phyloP scores from a whole-genome alignment of 371 early-diverging fungal genomes.

The Mortierella sp. region DNA sequence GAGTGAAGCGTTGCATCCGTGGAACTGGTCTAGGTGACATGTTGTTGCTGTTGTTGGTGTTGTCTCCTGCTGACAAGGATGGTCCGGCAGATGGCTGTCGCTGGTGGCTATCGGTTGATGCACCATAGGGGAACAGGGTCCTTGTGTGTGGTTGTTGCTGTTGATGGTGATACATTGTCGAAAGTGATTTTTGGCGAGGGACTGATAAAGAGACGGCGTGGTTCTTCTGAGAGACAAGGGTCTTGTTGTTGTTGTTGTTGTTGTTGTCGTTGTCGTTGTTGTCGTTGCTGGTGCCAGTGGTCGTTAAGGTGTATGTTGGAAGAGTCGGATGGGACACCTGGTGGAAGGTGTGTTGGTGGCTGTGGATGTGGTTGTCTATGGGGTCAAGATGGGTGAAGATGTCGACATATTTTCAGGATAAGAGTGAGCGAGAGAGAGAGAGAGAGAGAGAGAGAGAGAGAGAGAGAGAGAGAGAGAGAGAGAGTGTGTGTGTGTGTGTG shows the following conservation, averaged over 20 bases:
- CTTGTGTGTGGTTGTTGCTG: background rate
- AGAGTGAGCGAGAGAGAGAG: background rate
- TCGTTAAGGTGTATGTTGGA: background rate
- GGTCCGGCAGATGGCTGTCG: no score
- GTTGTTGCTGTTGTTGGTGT: background rate
- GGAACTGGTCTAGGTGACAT: background rate
- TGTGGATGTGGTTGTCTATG: background rate
- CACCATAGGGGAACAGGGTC: background rate
- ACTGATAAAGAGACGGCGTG: background rate
- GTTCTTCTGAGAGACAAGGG: background rate
- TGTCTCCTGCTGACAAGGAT: no score
- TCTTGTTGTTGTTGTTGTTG: background rate
- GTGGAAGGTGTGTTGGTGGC: background rate
- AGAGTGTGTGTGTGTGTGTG: no score
- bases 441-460: background rate
- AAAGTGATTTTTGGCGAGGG: background rate
- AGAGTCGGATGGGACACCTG: background rate
- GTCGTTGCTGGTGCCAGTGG: background rate
- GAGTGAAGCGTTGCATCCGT: slow-evolving; percentile 36
- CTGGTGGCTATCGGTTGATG: no score
- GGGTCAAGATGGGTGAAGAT: background rate
- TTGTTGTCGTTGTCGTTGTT: background rate
- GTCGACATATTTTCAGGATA: background rate
- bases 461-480: background rate
- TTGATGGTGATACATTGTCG: background rate